A percentile compares a stretch with the other conserved stretches of the same genome.
These are phyloP conservation scores for Massarina eburnea DNA, from an alignment of 2,329 filamentous ascomycete species.

Conservation along the genomic window DNA sequence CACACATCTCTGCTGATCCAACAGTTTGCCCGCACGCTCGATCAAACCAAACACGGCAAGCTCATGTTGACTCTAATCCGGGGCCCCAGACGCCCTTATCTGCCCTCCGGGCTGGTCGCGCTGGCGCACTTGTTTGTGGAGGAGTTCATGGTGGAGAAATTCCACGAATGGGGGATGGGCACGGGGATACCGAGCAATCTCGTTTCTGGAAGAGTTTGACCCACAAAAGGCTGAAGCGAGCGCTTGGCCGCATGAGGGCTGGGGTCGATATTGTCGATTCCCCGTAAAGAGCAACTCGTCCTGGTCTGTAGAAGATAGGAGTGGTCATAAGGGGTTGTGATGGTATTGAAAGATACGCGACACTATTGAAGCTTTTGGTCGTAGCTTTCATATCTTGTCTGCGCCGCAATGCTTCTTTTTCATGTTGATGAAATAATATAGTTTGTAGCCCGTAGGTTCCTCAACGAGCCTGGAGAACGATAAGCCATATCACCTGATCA, in stretches of 20 bases:
- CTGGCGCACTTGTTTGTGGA: conserved; percentile 9
- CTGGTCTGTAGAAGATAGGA: not conserved
- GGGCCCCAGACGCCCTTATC: conserved; percentile 18
- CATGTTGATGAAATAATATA: too few species aligned
- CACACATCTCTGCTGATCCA: too few species aligned
- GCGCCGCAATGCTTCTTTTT: too few species aligned
- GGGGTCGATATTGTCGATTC: not conserved
- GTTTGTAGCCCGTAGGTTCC: too few species aligned
- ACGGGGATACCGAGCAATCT: not conserved
- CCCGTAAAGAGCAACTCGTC: conserved; percentile 1
- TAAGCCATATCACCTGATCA: not conserved
- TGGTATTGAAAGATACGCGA: conserved; percentile 13
- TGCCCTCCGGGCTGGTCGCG: not conserved
- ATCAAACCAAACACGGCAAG: too few species aligned
- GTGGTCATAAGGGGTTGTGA: too few species aligned
- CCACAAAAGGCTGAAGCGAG: conserved; percentile 16
- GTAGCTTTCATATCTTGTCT: too few species aligned
- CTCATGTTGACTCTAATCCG: conserved; percentile 19
- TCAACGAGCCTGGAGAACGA: too few species aligned
- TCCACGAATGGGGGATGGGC: conserved; percentile 30
- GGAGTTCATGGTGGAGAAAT: conserved; percentile 16
- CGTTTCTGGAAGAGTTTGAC: conserved; percentile 7
- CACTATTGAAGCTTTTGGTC: conserved; percentile 18
- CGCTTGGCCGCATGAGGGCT: not conserved
- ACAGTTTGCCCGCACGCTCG: too few species aligned